Base-by-base conservation (phyloP, 1,284 basidiomycete species). In the Ustilago nuda region DNA sequence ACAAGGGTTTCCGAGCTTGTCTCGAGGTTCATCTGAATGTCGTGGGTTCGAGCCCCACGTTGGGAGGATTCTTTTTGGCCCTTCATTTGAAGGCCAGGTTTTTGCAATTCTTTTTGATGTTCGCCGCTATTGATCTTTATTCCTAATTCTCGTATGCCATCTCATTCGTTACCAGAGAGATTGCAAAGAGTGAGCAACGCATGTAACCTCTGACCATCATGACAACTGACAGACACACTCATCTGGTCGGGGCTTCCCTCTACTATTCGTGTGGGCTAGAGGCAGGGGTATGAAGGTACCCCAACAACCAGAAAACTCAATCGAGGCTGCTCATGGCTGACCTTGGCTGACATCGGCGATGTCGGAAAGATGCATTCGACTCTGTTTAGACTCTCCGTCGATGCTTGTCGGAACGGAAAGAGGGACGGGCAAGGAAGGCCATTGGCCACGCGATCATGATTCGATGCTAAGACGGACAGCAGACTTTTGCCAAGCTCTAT, bases 11-110 rank as follows among this genome's bases (percentile, higher is more conserved):
- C 75, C 70, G 65, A 76, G 74, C 3, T 17, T 43, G 4, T 32
- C 58, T 70, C 56, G 62, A 69, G 50, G 54, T 65, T 52, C 19
- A 83, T 83, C 81, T 80, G 78, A 79, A 83, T 81, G 81, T 83
- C 81, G 78, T 80, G 81, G 81, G 81, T 83, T 83, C 81, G 81
- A 83, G 80, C 81, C 81, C 81, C 81, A 80, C 78, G 81, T 83
- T 83, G 81, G 81, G 81, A 83, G 81, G 57, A 33, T 57, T 61
- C 62, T 67, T 78, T 80, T 55, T 48, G 35, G 3, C 8, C 6
- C 15, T 36, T 37, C 13, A 46, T 56, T 58, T 54, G 13, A 23
- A 3, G 6, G 39, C 19, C 37, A 32, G 33, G 15, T 32, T 39
- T 53, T 30, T 12, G 19, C 12, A 12, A 23, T 23, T 23, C 23